Conservation (phyloP, 2,329 filamentous ascomycete genomes). For the Phyllosticta paracitricarpa region DNA sequence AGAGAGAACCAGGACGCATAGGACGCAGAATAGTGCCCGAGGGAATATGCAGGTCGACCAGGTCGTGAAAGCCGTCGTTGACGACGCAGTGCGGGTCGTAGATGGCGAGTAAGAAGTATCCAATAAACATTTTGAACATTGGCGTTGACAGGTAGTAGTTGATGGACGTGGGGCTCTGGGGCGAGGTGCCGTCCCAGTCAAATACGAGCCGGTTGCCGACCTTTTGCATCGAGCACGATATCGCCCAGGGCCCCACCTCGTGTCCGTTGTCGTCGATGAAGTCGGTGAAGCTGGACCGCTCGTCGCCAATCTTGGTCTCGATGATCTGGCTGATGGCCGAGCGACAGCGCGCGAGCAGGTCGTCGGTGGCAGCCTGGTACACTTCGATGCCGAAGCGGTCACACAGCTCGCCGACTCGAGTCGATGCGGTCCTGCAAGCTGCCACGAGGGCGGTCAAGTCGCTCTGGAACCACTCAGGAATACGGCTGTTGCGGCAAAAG, state of each 20-base stretch:
- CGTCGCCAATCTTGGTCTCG: conserved; percentile 34
- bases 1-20: conserved; percentile 37
- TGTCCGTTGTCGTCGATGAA: conserved; percentile 42
- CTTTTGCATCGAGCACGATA: conserved; percentile 40
- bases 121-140: conserved; percentile 45
- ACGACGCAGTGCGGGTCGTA: conserved; percentile 40
- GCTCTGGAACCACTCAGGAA: conserved; percentile 40
- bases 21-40: conserved; percentile 37
- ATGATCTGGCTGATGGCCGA: conserved; percentile 37
- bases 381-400: conserved; percentile 35
- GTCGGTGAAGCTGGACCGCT: conserved; percentile 37
- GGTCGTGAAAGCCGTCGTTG: conserved; percentile 43
- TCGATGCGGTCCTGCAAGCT: conserved; percentile 36
- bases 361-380: conserved; percentile 37
- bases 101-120: conserved; percentile 39
- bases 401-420: conserved; percentile 36
- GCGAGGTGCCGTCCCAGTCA: conserved; percentile 41
- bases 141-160: conserved; percentile 41
- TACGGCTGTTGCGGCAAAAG: conserved; percentile 39
- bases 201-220: conserved; percentile 34
- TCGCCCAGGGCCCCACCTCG: conserved; percentile 35
- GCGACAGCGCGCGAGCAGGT: conserved; percentile 36
- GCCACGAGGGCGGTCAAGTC: conserved; percentile 40
- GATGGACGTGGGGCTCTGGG: conserved; percentile 37
- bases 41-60: conserved; percentile 39